These are phyloP conservation scores for Saccharomycopsis babjevae DNA, from an alignment of 805 yeast species.

Conservation along the genomic window DNA sequence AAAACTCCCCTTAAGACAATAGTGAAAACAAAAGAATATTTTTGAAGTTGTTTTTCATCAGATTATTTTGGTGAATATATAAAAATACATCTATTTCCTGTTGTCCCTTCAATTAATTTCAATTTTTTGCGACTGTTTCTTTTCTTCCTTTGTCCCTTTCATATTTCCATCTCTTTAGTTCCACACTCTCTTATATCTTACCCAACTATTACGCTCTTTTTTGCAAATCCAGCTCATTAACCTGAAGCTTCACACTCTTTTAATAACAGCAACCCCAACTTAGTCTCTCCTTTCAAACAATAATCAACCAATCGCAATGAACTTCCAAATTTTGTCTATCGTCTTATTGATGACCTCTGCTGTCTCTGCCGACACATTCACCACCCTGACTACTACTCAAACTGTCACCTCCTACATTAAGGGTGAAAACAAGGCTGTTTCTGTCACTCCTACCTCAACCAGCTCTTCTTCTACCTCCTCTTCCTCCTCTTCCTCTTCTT, in stretches of 20 bases:
- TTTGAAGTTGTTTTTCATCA: background rate
- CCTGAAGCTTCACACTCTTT: background rate
- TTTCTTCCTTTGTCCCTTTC: background rate
- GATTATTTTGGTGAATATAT: background rate
- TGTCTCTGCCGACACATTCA: background rate
- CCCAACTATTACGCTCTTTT: background rate
- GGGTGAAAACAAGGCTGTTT: background rate
- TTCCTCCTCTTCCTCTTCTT: background rate
- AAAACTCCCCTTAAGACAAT: background rate
- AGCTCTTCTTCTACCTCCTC: background rate
- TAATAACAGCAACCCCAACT: background rate
- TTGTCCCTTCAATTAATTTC: background rate
- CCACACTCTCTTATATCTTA: background rate
- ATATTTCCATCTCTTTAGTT: background rate
- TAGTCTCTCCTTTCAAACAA: background rate
- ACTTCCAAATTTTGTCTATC: background rate
- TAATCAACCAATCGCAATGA: background rate
- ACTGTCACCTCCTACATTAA: background rate
- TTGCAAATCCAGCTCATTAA: background rate
- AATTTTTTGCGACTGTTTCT: background rate
- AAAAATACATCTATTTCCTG: background rate
- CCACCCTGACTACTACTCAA: background rate
- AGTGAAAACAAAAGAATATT: background rate
- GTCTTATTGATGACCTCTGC: background rate
- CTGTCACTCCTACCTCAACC: background rate